Evolutionary conservation across 1,284 basidiomycete species (phyloP).

Genomic region (Leccinum subrobustum): DNA sequence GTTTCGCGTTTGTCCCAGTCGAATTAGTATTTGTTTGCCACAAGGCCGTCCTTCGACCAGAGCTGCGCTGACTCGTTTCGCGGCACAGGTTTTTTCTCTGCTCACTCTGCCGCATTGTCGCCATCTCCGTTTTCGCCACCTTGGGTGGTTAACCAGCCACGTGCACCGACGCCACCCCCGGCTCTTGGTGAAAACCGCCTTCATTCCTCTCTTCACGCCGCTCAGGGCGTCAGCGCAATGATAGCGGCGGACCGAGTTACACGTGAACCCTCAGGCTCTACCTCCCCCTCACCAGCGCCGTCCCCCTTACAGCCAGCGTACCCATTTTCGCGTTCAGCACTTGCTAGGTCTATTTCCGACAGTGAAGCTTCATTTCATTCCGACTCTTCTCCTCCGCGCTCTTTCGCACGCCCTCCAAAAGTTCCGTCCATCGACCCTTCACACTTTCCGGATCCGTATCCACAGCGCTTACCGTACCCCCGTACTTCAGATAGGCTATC

Average conservation of each 20-base stretch:
- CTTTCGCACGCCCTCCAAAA: slow-evolving; percentile 49
- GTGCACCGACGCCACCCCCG: slow-evolving; percentile 34
- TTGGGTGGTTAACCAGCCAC: slow-evolving; percentile 29
- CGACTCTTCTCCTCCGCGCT: slow-evolving; percentile 38
- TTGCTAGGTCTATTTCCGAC: slow-evolving; percentile 39
- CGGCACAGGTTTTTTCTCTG: slow-evolving; percentile 31
- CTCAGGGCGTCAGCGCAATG: slow-evolving; percentile 21
- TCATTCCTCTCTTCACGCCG: slow-evolving; percentile 17
- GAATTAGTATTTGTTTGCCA: slow-evolving; percentile 28
- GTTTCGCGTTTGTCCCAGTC: slow-evolving; percentile 3
- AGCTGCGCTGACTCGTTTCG: slow-evolving; percentile 17
- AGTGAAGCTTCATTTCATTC: slow-evolving; percentile 39
- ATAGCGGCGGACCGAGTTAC: slow-evolving; percentile 14
- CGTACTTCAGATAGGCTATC: slow-evolving; percentile 38
- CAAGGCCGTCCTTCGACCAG: slow-evolving; percentile 13
- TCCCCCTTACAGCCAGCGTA: slow-evolving; percentile 20
- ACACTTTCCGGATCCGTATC: slow-evolving; percentile 55
- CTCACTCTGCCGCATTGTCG: slow-evolving; percentile 32
- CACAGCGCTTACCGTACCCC: slow-evolving; percentile 31
- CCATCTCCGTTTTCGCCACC: slow-evolving; percentile 35
- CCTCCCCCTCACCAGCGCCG: slow-evolving; percentile 6
- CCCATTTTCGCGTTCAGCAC: slow-evolving; percentile 27
- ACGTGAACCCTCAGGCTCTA: slow-evolving; percentile 7
- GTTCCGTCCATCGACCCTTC: slow-evolving; percentile 53
- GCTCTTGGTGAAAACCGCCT: slow-evolving; percentile 18